Conservation (phyloP, 345 rosid species). For the Excoecaria agallocha region DNA sequence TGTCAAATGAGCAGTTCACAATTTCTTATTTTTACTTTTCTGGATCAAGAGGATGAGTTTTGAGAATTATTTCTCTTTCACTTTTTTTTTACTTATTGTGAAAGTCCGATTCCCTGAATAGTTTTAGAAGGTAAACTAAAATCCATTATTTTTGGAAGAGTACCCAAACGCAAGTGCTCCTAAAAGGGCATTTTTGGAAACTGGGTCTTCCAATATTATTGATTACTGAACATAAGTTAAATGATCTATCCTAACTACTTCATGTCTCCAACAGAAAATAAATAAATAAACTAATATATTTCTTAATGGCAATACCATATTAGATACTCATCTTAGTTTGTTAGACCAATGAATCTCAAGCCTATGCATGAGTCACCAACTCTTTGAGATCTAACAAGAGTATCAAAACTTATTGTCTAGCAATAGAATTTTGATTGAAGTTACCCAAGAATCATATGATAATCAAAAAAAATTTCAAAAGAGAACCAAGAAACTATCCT, state of each 20-base stretch:
- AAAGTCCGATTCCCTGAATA: neutral
- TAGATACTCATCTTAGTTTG: neutral
- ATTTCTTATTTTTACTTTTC: neutral
- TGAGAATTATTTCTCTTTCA: too few species aligned
- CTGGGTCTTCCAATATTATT: neutral
- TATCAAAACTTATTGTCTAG: neutral
- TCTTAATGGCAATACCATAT: neutral
- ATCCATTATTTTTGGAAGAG: neutral
- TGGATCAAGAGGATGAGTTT: too few species aligned
- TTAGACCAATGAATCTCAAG: neutral
- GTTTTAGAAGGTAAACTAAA: neutral
- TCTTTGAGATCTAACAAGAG: neutral
- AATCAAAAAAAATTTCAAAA: neutral
- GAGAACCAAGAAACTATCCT: neutral
- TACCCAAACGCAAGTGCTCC: neutral
- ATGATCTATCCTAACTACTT: neutral
- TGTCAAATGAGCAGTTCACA: neutral
- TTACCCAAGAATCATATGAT: neutral
- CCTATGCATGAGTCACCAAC: neutral
- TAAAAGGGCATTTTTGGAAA: neutral
- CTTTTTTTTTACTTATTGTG: neutral
- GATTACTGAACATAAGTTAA: neutral
- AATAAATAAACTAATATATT: neutral
- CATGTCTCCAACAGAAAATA: neutral
- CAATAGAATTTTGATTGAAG: neutral